A percentile compares a stretch with the other conserved stretches of the same genome.
Conservation (phyloP, 23 red algal species). For the Gracilaria domingensis region DNA sequence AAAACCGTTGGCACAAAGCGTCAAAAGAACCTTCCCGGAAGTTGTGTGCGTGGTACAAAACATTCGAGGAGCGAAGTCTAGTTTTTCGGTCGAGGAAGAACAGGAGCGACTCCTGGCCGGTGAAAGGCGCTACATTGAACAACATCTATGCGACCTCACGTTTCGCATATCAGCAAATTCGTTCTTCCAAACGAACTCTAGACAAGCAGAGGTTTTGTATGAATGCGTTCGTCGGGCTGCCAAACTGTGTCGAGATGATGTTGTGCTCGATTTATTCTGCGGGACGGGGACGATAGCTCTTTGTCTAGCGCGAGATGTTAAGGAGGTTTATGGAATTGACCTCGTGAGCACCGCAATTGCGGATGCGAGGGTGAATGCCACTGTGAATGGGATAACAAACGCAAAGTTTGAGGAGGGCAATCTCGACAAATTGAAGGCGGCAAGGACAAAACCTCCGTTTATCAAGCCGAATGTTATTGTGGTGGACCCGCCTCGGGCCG, state of each 20-base stretch:
- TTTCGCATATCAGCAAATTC: slow-evolving; percentile 93
- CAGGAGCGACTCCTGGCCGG: slow-evolving; percentile 63
- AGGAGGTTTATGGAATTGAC: slow-evolving; percentile 83
- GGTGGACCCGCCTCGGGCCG: slow-evolving; percentile 95
- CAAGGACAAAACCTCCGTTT: not conserved
- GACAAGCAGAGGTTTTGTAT: slow-evolving; percentile 82
- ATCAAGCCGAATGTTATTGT: slow-evolving; percentile 80
- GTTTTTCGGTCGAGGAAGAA: slow-evolving; percentile 28
- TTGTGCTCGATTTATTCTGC: slow-evolving; percentile 95
- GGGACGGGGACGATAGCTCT: slow-evolving; percentile 97
- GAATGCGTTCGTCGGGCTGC: slow-evolving; percentile 65
- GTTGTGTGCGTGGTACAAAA: slow-evolving; percentile 94
- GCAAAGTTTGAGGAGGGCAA: slow-evolving; percentile 73
- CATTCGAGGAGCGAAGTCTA: slow-evolving; percentile 50
- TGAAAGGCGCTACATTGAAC: slow-evolving; percentile 66
- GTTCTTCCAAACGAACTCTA: slow-evolving; percentile 95
- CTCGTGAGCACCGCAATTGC: slow-evolving; percentile 78
- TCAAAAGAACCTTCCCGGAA: slow-evolving; percentile 77
- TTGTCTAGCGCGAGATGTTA: slow-evolving; percentile 65
- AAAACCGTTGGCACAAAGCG: slow-evolving; percentile 69
- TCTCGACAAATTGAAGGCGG: slow-evolving; percentile 65
- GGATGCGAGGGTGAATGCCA: slow-evolving; percentile 84
- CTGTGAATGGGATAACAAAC: slow-evolving; percentile 76
- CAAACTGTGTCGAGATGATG: slow-evolving; percentile 34
- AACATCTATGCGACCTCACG: slow-evolving; percentile 53